Evolutionary conservation across 768 basidiomycete species (phyloP).

Genomic region (Calocera viscosa): DNA sequence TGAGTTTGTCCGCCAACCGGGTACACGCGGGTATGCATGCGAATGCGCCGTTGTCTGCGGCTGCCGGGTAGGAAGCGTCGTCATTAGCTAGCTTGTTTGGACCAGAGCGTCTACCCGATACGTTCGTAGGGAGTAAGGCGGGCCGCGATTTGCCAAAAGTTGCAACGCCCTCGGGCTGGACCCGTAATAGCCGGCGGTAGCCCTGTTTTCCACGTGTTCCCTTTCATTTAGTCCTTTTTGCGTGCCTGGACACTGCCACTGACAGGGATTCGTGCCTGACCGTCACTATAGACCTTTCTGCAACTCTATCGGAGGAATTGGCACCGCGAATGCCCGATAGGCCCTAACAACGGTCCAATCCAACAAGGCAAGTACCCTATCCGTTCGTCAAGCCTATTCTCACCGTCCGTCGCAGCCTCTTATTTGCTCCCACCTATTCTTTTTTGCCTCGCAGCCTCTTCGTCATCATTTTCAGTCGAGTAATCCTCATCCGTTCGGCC

Average conservation of each 20-base stretch:
- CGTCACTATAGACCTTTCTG: background rate
- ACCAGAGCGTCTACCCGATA: background rate
- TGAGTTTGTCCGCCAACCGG: background rate
- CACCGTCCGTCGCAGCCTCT: background rate
- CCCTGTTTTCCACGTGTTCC: background rate
- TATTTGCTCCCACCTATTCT: background rate
- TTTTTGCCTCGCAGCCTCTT: background rate
- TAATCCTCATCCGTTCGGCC: background rate
- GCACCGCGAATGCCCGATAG: background rate
- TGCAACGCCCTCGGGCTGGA: background rate
- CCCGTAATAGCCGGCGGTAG: background rate
- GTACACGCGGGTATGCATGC: background rate
- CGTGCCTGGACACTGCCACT: constrained; percentile 1
- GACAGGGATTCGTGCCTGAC: background rate
- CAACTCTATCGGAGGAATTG: background rate
- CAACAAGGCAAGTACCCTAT: background rate
- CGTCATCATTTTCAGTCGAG: background rate
- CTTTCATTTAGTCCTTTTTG: background rate
- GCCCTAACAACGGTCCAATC: background rate
- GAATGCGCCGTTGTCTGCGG: background rate
- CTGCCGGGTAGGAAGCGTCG: background rate
- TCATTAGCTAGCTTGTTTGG: background rate
- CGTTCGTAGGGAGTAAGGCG: background rate
- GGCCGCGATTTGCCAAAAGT: background rate
- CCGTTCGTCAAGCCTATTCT: background rate